Conservation (phyloP, 2,329 filamentous ascomycete genomes). For the Cyclaneusma minus region DNA sequence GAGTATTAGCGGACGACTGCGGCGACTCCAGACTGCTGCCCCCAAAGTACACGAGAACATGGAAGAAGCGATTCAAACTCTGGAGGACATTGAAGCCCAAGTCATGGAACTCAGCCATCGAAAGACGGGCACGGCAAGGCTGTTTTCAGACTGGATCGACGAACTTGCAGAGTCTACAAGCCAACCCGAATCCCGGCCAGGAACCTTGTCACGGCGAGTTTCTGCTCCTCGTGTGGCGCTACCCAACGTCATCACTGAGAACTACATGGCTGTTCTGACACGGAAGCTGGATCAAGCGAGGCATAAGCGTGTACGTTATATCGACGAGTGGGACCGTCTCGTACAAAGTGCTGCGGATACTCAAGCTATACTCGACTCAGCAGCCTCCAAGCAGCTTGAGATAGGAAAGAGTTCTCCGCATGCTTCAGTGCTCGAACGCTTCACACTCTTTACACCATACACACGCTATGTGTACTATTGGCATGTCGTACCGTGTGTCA, state of each 20-base stretch:
- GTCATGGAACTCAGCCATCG: constrained; percentile 64
- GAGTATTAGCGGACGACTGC: constrained; percentile 58
- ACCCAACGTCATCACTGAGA: constrained; percentile 78
- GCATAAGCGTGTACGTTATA: constrained; percentile 69
- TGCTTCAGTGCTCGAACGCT: constrained; percentile 34
- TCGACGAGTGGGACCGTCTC: constrained; percentile 72
- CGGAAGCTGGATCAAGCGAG: constrained; percentile 66
- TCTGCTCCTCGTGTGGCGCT: constrained; percentile 31
- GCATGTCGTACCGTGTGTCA: constrained; percentile 53
- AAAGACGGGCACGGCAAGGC: constrained; percentile 60
- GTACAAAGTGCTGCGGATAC: constrained; percentile 59
- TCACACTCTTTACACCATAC: constrained; percentile 59
- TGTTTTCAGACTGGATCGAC: constrained; percentile 90
- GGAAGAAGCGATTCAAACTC: constrained; percentile 63
- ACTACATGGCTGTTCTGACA: constrained; percentile 83
- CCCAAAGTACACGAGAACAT: constrained; percentile 76
- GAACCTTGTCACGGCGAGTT: constrained; percentile 24
- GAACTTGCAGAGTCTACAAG: constrained; percentile 69
- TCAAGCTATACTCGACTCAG: constrained; percentile 73
- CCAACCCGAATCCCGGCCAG: constrained; percentile 44
- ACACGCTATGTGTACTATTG: constrained; percentile 67
- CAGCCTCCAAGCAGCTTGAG: constrained; percentile 64
- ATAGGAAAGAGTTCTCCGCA: constrained; percentile 46
- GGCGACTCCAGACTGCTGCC: constrained; percentile 62
- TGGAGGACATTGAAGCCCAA: constrained; percentile 71